phyloP scores from a whole-genome alignment of 345 rosid species.

The Erodium maritimum region DNA sequence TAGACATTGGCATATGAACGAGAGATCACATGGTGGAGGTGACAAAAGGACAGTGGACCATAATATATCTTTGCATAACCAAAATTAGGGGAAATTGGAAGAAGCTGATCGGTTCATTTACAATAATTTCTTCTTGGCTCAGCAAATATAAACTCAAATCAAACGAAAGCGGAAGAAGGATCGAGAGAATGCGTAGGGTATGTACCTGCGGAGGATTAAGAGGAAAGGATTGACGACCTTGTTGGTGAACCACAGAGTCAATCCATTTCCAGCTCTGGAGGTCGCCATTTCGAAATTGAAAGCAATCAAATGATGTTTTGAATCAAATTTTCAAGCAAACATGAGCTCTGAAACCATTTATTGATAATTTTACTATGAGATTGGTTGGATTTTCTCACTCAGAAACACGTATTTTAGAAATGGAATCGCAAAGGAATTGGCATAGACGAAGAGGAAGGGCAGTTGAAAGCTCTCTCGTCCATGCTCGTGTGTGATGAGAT shows the following conservation, averaged over 20 bases:
- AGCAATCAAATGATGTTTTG: not conserved
- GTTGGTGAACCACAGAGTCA: constrained; percentile 36
- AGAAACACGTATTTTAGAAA: not conserved
- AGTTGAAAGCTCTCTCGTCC: too few relatives aligned
- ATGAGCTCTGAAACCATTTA: not conserved
- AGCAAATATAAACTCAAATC: not conserved
- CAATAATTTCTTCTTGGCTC: not conserved
- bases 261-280: constrained; percentile 13
- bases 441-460: not conserved
- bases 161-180: not conserved
- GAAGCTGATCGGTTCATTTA: not conserved
- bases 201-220: constrained; percentile 58
- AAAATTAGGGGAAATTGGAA: not conserved
- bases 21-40: too few relatives aligned
- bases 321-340: not conserved
- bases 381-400: not conserved
- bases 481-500: too few relatives aligned
- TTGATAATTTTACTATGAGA: not conserved
- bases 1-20: too few relatives aligned
- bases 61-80: not conserved
- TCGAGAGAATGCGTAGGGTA: not conserved
- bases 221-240: constrained; percentile 63
- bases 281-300: constrained; percentile 17
- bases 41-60: too few relatives aligned
- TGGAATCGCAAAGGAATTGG: not conserved